Evolutionary conservation across 192 early-diverging fungal species (phyloP).

Genomic region (Coemansia aciculifera): DNA sequence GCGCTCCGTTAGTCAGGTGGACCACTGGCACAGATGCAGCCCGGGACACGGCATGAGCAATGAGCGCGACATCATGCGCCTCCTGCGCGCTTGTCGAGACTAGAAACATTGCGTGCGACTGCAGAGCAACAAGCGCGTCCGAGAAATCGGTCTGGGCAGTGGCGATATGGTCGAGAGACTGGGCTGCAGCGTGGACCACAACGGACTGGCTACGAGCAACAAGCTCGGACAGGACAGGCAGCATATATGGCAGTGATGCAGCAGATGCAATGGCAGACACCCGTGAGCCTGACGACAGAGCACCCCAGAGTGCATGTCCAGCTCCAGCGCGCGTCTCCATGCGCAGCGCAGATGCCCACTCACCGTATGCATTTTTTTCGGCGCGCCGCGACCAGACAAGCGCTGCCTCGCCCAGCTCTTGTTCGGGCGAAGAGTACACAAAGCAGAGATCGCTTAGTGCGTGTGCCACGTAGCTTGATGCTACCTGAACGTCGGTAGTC

Average conservation of each 20-base stretch:
- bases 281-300: conserved; percentile 55
- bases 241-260: conserved; percentile 75
- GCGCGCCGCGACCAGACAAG: conserved; percentile 66
- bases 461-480: conserved; percentile 74
- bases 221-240: conserved; percentile 79
- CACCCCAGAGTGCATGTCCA: conserved; percentile 74
- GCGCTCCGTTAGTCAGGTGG: conserved; percentile 78
- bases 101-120: conserved; percentile 78
- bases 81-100: conserved; percentile 79
- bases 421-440: conserved; percentile 73
- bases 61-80: conserved; percentile 83
- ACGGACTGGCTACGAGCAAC: conserved; percentile 60
- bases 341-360: conserved; percentile 66
- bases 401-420: conserved; percentile 63
- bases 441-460: conserved; percentile 78
- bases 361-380: conserved; percentile 70
- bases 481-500: conserved; percentile 63
- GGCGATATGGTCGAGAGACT: conserved; percentile 57
- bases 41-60: conserved; percentile 77
- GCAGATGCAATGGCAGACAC: conserved; percentile 69
- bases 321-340: conserved; percentile 84
- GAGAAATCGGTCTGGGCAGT: conserved; percentile 67
- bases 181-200: conserved; percentile 82
- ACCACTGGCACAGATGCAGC: conserved; percentile 68
- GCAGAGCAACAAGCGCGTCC: conserved; percentile 72